phyloP scores from a whole-genome alignment of 2,329 filamentous ascomycete genomes.

The Nothopassalora personata region DNA sequence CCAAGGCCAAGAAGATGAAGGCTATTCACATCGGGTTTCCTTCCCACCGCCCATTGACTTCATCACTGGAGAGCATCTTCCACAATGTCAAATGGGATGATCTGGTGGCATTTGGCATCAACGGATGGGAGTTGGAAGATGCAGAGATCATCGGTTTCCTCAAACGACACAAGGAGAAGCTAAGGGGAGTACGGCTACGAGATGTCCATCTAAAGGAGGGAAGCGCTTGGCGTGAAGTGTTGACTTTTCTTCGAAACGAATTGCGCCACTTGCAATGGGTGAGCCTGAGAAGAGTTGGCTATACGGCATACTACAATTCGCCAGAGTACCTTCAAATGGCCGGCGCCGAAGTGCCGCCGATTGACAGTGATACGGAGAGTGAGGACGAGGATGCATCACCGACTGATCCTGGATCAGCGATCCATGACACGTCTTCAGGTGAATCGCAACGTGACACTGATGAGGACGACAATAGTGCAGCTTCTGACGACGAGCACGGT shows the following conservation, averaged over 20 bases:
- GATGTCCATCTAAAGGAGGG: slow-evolving; percentile 58
- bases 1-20: slow-evolving; percentile 54
- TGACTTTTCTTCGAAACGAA: slow-evolving; percentile 51
- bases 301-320: slow-evolving; percentile 51
- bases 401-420: neutral
- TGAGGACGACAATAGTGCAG: slow-evolving; percentile 21
- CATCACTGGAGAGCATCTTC: slow-evolving; percentile 58
- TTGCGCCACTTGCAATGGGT: slow-evolving; percentile 57
- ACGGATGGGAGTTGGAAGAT: slow-evolving; percentile 57
- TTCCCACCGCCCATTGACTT: slow-evolving; percentile 50
- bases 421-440: neutral
- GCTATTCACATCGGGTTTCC: slow-evolving; percentile 62
- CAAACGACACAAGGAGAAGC: slow-evolving; percentile 49
- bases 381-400: slow-evolving; percentile 6
- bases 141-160: slow-evolving; percentile 57
- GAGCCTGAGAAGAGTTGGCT: slow-evolving; percentile 57
- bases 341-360: slow-evolving; percentile 47
- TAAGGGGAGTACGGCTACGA: slow-evolving; percentile 56
- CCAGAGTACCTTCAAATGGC: slow-evolving; percentile 33
- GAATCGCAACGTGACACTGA: slow-evolving; percentile 26
- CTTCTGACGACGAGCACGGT: slow-evolving; percentile 36
- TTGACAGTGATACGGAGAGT: slow-evolving; percentile 22
- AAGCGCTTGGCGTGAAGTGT: slow-evolving; percentile 57
- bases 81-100: slow-evolving; percentile 58
- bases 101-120: slow-evolving; percentile 59